phyloP scores from a whole-genome alignment of 73 alveolate species.

The Tetrahymena borealis region DNA sequence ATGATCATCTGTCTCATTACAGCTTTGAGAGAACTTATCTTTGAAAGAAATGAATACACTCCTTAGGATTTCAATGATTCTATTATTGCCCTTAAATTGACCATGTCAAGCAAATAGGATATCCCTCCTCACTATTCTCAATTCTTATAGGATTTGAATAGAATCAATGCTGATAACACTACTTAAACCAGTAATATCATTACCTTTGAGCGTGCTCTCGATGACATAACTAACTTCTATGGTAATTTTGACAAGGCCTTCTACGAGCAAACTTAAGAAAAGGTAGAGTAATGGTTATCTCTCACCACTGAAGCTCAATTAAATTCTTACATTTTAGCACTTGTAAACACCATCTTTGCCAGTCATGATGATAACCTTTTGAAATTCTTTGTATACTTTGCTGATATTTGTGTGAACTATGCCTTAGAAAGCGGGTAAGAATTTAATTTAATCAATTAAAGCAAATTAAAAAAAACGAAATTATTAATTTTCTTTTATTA shows the following conservation, averaged over 20 bases:
- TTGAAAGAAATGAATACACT: background rate
- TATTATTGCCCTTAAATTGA: background rate
- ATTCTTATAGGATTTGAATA: constrained; percentile 4
- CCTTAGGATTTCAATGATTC: background rate
- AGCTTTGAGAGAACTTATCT: background rate
- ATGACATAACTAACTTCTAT: constrained; percentile 13
- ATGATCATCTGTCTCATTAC: background rate
- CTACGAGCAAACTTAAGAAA: background rate
- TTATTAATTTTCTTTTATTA: constrained; percentile 46
- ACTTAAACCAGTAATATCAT: background rate
- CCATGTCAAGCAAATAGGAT: background rate
- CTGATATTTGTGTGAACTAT: constrained; percentile 17
- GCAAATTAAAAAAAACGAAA: constrained; percentile 8
- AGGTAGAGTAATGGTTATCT: constrained; percentile 11
- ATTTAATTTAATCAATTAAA: background rate
- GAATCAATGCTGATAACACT: background rate
- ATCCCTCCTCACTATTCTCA: background rate
- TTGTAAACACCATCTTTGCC: background rate
- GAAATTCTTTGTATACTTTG: constrained; percentile 21
- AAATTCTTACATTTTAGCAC: background rate
- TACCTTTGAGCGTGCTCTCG: constrained; percentile 4
- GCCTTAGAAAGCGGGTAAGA: background rate
- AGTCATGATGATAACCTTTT: background rate
- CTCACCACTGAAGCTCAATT: constrained; percentile 8
- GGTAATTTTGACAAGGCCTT: constrained; percentile 4